phyloP scores from a whole-genome alignment of 352 stramenopile species.

The Pythium dissimile region DNA sequence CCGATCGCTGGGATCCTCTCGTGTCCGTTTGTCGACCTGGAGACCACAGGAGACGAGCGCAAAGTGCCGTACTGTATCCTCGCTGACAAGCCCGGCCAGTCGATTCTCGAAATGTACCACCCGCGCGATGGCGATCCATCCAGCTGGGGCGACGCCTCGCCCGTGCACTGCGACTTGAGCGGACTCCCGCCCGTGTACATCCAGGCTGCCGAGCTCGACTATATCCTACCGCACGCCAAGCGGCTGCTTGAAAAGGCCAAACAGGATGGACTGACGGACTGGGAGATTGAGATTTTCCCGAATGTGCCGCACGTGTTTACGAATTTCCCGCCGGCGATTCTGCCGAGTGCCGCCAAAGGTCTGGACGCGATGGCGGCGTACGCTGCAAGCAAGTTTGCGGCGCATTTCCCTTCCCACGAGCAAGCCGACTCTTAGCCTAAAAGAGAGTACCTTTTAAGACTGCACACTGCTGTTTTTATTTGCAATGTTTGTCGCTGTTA shows the following conservation, averaged over 20 bases:
- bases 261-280: constrained; percentile 11
- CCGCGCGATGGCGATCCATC: not conserved
- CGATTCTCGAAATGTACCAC: not conserved
- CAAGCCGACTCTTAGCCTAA: too few relatives aligned
- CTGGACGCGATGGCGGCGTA: constrained; percentile 21
- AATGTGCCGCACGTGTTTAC: constrained; percentile 27
- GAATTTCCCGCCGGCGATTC: constrained; percentile 14
- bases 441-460: too few relatives aligned
- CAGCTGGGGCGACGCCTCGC: not conserved
- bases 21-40: constrained; percentile 41
- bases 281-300: constrained; percentile 14
- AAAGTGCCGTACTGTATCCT: constrained; percentile 1
- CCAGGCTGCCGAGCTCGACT: constrained; percentile 19
- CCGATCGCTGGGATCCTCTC: constrained; percentile 30
- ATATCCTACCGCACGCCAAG: constrained; percentile 15
- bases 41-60: not conserved
- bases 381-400: constrained; percentile 7
- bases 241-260: constrained; percentile 12
- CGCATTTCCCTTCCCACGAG: too few relatives aligned
- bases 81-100: not conserved
- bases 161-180: constrained; percentile 14
- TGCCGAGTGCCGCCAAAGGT: constrained; percentile 13
- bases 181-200: constrained; percentile 20
- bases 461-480: too few relatives aligned
- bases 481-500: not conserved